phyloP scores from a whole-genome alignment of 257 asterid species.

The Agastache rugosa region DNA sequence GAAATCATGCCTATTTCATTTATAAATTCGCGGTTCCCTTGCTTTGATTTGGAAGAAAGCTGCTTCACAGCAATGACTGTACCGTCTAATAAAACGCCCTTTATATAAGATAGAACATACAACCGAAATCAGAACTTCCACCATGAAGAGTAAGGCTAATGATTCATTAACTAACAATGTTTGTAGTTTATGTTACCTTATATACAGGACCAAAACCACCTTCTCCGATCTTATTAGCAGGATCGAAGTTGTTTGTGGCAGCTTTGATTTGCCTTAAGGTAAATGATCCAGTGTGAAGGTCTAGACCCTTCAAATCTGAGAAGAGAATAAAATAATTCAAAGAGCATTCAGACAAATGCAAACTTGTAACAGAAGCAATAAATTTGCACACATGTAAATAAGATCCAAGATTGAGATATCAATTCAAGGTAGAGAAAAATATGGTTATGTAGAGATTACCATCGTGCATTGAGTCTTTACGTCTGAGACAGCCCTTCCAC shows the following conservation, averaged over 20 bases:
- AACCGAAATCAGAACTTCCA: neutral
- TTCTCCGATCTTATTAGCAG: constrained; percentile 65
- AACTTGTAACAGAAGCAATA: neutral
- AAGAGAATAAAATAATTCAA: neutral
- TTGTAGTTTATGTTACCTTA: constrained; percentile 43
- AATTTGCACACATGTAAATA: neutral
- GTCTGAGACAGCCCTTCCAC: constrained; percentile 60
- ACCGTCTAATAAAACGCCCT: constrained; percentile 59
- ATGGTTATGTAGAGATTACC: constrained; percentile 45
- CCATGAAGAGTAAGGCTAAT: neutral
- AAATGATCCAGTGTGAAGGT: constrained; percentile 53
- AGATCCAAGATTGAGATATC: neutral
- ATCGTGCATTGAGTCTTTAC: constrained; percentile 39
- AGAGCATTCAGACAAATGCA: neutral
- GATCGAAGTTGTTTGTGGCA: constrained; percentile 66
- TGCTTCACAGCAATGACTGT: constrained; percentile 63
- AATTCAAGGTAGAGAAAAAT: neutral
- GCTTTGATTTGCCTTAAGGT: constrained; percentile 56
- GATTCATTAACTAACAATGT: neutral
- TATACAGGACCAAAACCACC: constrained; percentile 75
- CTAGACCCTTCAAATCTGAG: constrained; percentile 56
- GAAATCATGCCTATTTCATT: constrained; percentile 70
- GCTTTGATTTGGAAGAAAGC: constrained; percentile 66
- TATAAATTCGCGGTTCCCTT: constrained; percentile 65
- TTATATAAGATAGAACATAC: constrained; percentile 11